phyloP scores from a whole-genome alignment of 2,329 filamentous ascomycete species.

The Diaporthe ilicicola region DNA sequence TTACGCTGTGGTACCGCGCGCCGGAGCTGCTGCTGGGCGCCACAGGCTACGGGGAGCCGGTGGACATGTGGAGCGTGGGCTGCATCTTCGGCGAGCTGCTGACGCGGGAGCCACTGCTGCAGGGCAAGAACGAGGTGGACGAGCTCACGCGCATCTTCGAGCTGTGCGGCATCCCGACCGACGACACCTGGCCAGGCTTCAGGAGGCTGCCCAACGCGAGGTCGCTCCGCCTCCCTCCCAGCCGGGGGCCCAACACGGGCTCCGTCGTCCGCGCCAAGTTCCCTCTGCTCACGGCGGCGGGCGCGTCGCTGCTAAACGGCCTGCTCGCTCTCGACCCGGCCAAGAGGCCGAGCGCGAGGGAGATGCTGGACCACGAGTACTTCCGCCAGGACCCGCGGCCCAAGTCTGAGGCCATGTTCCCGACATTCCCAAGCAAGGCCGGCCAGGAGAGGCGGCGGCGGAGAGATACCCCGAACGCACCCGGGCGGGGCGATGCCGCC shows the following conservation, averaged over 20 bases:
- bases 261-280: conserved; percentile 79
- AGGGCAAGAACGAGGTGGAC: conserved; percentile 92
- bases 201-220: conserved; percentile 87
- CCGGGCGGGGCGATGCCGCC: conserved; percentile 76
- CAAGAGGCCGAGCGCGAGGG: conserved; percentile 72
- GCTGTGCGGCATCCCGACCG: conserved; percentile 85
- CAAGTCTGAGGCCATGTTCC: conserved; percentile 92
- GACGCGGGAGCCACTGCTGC: conserved; percentile 81
- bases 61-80: conserved; percentile 97
- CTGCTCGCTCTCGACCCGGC: conserved; percentile 81
- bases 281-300: conserved; percentile 80
- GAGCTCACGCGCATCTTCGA: conserved; percentile 88
- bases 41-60: conserved; percentile 74
- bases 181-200: conserved; percentile 86
- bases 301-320: conserved; percentile 72
- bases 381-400: conserved; percentile 90
- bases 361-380: conserved; percentile 83
- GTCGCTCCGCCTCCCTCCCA: conserved; percentile 73
- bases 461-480: conserved; percentile 82
- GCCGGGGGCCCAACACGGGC: conserved; percentile 44
- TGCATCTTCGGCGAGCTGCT: conserved; percentile 96
- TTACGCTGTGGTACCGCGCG: conserved; percentile 95
- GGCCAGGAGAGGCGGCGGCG: conserved; percentile 84
- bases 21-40: conserved; percentile 90
- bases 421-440: conserved; percentile 95